A percentile compares a stretch with the other conserved stretches of the same genome.
These are phyloP conservation scores for Thamnidium elegans DNA, from an alignment of 192 early-diverging fungal species.

Conservation along the genomic window DNA sequence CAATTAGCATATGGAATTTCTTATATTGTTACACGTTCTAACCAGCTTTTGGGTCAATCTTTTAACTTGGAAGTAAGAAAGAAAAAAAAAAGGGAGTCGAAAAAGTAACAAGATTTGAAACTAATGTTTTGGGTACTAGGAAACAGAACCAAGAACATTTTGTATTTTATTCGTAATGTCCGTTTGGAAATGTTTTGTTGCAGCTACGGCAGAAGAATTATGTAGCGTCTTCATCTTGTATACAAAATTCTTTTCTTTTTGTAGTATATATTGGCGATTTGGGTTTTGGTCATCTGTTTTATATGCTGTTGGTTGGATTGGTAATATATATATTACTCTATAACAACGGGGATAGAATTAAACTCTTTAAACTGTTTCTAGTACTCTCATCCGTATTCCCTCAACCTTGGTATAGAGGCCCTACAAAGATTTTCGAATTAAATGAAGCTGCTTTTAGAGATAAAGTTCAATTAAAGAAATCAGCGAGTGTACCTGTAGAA, in stretches of 20 bases:
- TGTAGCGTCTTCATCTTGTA: constrained; percentile 44
- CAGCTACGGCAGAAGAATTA: constrained; percentile 49
- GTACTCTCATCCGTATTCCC: constrained; percentile 38
- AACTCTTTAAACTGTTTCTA: constrained; percentile 4
- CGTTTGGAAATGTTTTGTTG: constrained; percentile 30
- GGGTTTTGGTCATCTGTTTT: constrained; percentile 39
- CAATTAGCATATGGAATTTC: constrained; percentile 29
- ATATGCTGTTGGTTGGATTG: constrained; percentile 37
- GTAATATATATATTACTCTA: constrained; percentile 20
- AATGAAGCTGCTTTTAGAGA: constrained; percentile 27
- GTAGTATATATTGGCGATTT: constrained; percentile 37
- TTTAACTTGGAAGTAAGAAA: constrained; percentile 16
- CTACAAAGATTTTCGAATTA: constrained; percentile 44
- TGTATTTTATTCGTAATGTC: constrained; percentile 14
- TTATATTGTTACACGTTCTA: constrained; percentile 17
- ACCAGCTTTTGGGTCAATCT: constrained; percentile 1
- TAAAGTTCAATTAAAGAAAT: constrained; percentile 20
- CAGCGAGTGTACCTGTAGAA: constrained; percentile 1
- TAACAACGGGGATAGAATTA: neutral
- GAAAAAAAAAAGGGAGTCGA: neutral
- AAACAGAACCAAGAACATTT: constrained; percentile 19
- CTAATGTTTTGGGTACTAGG: constrained; percentile 6
- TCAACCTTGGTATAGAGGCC: constrained; percentile 53
- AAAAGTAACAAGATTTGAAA: neutral
- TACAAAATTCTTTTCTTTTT: constrained; percentile 41